Conservation (phyloP, 2,329 filamentous ascomycete genomes). For the Fonsecaea pugnacius region DNA sequence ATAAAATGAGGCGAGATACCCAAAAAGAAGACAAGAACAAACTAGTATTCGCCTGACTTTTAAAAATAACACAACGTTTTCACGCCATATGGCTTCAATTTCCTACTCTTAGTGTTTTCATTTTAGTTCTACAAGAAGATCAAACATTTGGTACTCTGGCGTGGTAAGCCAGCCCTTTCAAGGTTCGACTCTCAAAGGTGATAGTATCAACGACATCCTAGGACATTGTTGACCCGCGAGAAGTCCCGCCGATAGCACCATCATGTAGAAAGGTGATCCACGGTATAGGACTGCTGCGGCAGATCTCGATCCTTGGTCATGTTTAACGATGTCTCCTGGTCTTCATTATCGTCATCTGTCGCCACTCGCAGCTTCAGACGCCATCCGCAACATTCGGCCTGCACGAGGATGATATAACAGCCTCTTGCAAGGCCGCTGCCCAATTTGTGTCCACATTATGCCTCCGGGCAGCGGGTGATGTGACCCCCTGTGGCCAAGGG, state of each 20-base stretch:
- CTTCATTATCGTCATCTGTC: neutral
- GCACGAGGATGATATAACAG: neutral
- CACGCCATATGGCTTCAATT: neutral
- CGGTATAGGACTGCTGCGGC: neutral
- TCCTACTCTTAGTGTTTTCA: neutral
- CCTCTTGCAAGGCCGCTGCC: neutral
- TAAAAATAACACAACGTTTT: neutral
- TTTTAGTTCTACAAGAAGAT: neutral
- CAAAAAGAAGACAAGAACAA: neutral
- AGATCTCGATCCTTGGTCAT: neutral
- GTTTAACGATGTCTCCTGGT: neutral
- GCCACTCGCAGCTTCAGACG: neutral
- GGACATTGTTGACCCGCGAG: neutral
- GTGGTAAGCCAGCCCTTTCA: neutral
- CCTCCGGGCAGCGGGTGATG: neutral
- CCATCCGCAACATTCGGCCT: neutral
- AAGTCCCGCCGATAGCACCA: neutral
- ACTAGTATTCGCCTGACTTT: neutral
- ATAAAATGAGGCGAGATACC: slow-evolving; percentile 2
- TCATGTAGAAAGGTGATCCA: neutral
- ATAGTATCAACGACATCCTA: neutral
- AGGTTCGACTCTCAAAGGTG: neutral
- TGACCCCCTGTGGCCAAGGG: neutral
- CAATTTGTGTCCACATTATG: no score
- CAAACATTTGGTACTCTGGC: neutral